A percentile compares a stretch with the other conserved stretches of the same genome.
Evolutionary conservation across 495 filamentous ascomycete species (phyloP).

Genomic region (Penicillium diatomitis): DNA sequence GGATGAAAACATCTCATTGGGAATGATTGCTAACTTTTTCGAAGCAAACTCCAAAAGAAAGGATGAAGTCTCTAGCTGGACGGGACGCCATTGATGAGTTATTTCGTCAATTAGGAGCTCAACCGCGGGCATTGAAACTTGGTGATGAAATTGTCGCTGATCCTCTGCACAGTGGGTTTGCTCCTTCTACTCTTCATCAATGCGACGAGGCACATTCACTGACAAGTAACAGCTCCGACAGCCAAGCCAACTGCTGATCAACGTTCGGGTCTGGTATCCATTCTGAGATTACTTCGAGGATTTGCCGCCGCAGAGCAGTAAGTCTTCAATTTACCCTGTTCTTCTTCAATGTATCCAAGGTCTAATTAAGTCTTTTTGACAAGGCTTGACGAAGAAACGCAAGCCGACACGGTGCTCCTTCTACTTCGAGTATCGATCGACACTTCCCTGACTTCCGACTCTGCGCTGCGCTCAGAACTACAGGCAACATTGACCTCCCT

Average conservation of each 20-base stretch:
- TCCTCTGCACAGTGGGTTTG: constrained; percentile 13
- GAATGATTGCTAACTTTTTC: neutral
- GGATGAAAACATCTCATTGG: no score
- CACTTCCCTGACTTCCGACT: constrained; percentile 35
- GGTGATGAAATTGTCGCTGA: constrained; percentile 19
- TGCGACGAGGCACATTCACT: neutral
- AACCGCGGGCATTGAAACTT: constrained; percentile 19
- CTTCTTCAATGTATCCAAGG: no score
- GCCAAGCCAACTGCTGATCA: neutral
- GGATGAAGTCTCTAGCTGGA: constrained; percentile 19
- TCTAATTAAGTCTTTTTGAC: constrained; percentile 19
- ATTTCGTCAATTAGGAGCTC: constrained; percentile 27
- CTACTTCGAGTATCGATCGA: constrained; percentile 56
- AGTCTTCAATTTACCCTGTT: neutral
- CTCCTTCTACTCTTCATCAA: neutral
- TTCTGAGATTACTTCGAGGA: constrained; percentile 10
- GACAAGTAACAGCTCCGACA: neutral
- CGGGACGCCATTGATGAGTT: constrained; percentile 25
- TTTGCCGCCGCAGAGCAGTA: neutral
- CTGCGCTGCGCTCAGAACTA: constrained; percentile 29
- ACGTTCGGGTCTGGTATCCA: constrained; percentile 7
- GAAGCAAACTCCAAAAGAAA: constrained; percentile 14
- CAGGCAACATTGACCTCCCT: constrained; percentile 37
- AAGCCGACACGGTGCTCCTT: constrained; percentile 26
- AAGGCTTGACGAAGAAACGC: constrained; percentile 28